Evolutionary conservation across 306 rosid genomes (phyloP), one percentile per base, ranked within the genome.

Genomic region (Vachellia collinsii): DNA sequence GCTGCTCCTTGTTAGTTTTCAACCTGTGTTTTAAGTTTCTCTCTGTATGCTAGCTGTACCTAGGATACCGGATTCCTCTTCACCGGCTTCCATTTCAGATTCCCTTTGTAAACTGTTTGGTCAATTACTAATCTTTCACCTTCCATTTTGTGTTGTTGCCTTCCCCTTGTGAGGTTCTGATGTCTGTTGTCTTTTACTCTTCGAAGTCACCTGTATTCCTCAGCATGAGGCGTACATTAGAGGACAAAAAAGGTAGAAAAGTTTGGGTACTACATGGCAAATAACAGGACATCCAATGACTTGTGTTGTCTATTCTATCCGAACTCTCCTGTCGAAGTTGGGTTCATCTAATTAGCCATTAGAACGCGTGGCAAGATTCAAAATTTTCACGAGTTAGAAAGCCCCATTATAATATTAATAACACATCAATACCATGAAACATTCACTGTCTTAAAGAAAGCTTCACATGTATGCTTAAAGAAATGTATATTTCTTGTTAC

Each of bases 21-120:
- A 70, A 79, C 72, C 79, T 77, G 67, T 86, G 86, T 79, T 83
- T 77, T 86, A 74, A 79, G 84, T 86, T 88, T 84, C 86, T 88
- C 83, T 87, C 83, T 89, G 85, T 83, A 58, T 84, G 86, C 73
- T 84, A 20, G 73, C 36, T 77, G 62, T 72, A 69, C 51, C 71
- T 84, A 82, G 86, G 89, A 75, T 82, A 81, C 96, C 93, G 93
- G 98, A 92, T 96, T 96, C 99, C 88, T 87, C 88, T 93, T 96
- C 97, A 90, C 99, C 99, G 94, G 88, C 80, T 90, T 91, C 89
- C 88, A 74, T 83, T 83, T 80, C 79, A 90, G 87, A 68, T 84
- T 84, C 83, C 81, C 77, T 76, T 51, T 77, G 73, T 69, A 86
- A 80, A 86, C 80, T 87, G 83, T 87, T 85, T 77, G 79, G 44